Conservation (phyloP, 2,329 filamentous ascomycete species). For the Berkeleyomyces basicola region DNA sequence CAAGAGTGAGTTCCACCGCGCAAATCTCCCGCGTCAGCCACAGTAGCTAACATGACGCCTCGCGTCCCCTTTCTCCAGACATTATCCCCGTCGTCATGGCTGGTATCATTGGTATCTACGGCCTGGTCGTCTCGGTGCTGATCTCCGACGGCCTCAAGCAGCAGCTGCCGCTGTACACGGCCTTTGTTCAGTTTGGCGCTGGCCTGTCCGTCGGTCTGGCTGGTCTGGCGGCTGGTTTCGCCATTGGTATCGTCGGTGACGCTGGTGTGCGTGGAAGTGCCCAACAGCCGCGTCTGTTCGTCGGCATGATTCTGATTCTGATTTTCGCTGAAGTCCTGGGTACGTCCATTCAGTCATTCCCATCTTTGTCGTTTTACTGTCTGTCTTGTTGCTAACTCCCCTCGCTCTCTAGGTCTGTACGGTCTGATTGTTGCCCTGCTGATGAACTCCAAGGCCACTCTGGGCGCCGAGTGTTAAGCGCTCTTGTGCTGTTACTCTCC, state of each 20-base stretch:
- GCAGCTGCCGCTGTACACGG: conserved; percentile 57
- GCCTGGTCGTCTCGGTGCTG: conserved; percentile 72
- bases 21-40: not conserved
- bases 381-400: not conserved
- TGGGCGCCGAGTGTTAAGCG: conserved; percentile 45
- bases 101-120: conserved; percentile 99
- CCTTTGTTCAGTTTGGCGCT: conserved; percentile 73
- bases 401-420: conserved; percentile 62
- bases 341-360: conserved; percentile 29
- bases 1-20: conserved; percentile 58
- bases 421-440: conserved; percentile 95
- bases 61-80: conserved; percentile 36
- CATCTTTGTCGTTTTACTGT: not conserved
- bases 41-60: not conserved
- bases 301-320: conserved; percentile 97
- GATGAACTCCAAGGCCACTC: conserved; percentile 88
- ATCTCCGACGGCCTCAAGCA: conserved; percentile 68
- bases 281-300: conserved; percentile 73
- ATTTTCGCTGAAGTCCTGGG: conserved; percentile 99
- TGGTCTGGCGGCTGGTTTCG: conserved; percentile 71
- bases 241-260: conserved; percentile 77
- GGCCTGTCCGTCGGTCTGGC: conserved; percentile 68
- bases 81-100: conserved; percentile 99
- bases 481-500: conserved; percentile 9
- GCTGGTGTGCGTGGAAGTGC: conserved; percentile 77